phyloP scores from a whole-genome alignment of 2,329 filamentous ascomycete species.

The Akanthomyces lecanii region DNA sequence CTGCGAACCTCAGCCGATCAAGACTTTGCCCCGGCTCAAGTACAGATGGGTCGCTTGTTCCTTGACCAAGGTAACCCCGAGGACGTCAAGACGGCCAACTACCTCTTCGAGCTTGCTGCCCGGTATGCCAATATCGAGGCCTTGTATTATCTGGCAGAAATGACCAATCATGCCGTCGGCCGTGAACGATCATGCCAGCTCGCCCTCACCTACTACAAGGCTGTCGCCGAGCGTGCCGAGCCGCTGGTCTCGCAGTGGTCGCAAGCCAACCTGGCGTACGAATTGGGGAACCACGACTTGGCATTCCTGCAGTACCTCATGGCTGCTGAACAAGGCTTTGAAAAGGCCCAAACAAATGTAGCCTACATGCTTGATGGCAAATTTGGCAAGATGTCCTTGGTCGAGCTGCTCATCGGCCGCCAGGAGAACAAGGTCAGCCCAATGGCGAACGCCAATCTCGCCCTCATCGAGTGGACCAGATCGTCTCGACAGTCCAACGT shows the following conservation, averaged over 20 bases:
- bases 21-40: slow-evolving; percentile 74
- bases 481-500: slow-evolving; percentile 91
- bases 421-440: slow-evolving; percentile 30
- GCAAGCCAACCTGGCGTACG: slow-evolving; percentile 80
- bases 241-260: slow-evolving; percentile 70
- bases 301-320: slow-evolving; percentile 79
- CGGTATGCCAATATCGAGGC: slow-evolving; percentile 82
- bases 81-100: slow-evolving; percentile 71
- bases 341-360: slow-evolving; percentile 84
- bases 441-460: slow-evolving; percentile 55
- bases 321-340: slow-evolving; percentile 89
- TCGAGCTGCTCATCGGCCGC: slow-evolving; percentile 39
- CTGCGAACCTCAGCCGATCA: slow-evolving; percentile 79
- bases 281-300: slow-evolving; percentile 71
- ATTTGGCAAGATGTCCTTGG: slow-evolving; percentile 42
- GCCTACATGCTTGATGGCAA: slow-evolving; percentile 78
- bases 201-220: slow-evolving; percentile 79
- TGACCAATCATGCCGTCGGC: slow-evolving; percentile 75
- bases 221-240: slow-evolving; percentile 69
- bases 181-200: slow-evolving; percentile 73
- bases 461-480: slow-evolving; percentile 90
- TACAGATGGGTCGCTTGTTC: slow-evolving; percentile 77
- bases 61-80: slow-evolving; percentile 71
- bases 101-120: slow-evolving; percentile 84
- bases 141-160: slow-evolving; percentile 87